Percentiles rank a stretch among this genome's conserved stretches.
Conservation (phyloP, 352 stramenopile species). For the Globisporangium cylindrosporum region DNA sequence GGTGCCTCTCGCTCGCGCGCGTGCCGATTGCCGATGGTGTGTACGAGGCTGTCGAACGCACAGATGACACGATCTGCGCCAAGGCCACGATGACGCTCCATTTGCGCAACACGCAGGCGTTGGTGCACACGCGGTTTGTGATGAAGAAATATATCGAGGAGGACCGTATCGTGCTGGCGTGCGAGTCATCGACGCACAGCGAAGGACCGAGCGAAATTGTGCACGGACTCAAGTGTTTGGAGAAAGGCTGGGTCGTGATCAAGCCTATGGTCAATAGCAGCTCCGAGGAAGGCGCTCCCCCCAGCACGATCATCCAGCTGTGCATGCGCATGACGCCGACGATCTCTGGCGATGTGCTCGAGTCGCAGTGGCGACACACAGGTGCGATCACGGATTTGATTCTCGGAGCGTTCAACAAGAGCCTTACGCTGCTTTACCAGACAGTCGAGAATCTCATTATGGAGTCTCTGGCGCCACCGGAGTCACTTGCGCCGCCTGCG, state of each 20-base stretch:
- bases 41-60: constrained; percentile 24
- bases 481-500: not conserved
- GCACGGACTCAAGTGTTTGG: constrained; percentile 22
- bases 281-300: not conserved
- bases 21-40: constrained; percentile 14
- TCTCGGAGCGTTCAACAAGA: constrained; percentile 42
- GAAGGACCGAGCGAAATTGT: constrained; percentile 20
- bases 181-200: constrained; percentile 22
- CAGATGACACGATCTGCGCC: constrained; percentile 21
- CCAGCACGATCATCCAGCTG: constrained; percentile 44
- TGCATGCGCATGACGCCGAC: constrained; percentile 52
- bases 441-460: constrained; percentile 59
- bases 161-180: constrained; percentile 24
- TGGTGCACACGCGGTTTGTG: constrained; percentile 23
- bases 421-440: constrained; percentile 43
- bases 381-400: constrained; percentile 45
- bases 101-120: constrained; percentile 20
- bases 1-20: constrained; percentile 10
- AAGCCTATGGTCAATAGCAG: constrained; percentile 8
- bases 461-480: constrained; percentile 18
- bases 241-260: constrained; percentile 29
- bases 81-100: constrained; percentile 21
- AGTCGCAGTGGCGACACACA: constrained; percentile 21
- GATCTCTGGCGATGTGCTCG: constrained; percentile 20
- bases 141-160: constrained; percentile 26